Evolutionary conservation across 225 moss, liverwort and hornwort genomes (phyloP).

Genomic region (Bryoerythrophyllum caledonicum): DNA sequence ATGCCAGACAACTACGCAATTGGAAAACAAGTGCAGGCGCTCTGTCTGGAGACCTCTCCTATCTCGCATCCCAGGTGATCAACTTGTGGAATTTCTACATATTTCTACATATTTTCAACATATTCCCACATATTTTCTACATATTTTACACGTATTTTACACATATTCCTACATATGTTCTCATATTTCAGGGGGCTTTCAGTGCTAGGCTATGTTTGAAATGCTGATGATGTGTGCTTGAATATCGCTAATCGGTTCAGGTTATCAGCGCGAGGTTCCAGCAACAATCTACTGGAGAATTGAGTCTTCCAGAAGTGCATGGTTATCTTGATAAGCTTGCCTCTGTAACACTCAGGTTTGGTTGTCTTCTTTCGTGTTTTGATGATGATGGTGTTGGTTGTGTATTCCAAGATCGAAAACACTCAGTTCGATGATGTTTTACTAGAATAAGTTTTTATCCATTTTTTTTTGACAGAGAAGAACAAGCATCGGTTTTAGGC

Average conservation of each 20-base stretch:
- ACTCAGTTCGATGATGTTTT: background rate
- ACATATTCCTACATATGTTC: no score
- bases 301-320: background rate
- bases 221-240: background rate
- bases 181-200: background rate
- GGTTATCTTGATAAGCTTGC: background rate
- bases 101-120: no score
- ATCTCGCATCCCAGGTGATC: conserved; percentile 28
- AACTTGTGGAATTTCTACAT: no score
- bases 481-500: background rate
- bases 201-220: background rate
- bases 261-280: conserved; percentile 20
- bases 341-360: background rate
- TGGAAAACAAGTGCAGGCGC: conserved; percentile 27
- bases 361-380: background rate
- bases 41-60: conserved; percentile 32
- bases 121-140: no score
- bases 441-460: background rate
- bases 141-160: no score
- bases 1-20: conserved; percentile 13
- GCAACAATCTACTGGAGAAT: background rate
- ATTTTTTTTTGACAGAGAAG: background rate
- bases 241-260: conserved; percentile 7
- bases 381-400: background rate
- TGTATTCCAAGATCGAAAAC: background rate